phyloP scores from a whole-genome alignment of 495 filamentous ascomycete genomes.

The Podospora comata region DNA sequence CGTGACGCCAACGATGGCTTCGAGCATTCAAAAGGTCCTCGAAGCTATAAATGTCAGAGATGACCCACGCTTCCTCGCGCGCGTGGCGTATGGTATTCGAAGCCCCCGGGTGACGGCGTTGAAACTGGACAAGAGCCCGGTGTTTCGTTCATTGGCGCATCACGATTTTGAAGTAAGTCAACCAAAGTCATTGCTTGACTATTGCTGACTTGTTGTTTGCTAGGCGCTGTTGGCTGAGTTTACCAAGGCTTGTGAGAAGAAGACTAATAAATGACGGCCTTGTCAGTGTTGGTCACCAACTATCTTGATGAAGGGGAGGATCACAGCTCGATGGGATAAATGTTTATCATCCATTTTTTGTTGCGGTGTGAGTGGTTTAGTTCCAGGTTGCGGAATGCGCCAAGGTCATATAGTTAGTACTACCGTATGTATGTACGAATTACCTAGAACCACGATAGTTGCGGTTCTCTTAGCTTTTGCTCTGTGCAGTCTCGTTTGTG shows the following conservation, averaged over 20 bases:
- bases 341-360: too few relatives aligned
- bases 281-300: not conserved
- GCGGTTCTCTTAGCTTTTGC: too few relatives aligned
- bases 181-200: not conserved
- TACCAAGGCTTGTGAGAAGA: slow-evolving; percentile 16
- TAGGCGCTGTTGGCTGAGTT: slow-evolving; percentile 20
- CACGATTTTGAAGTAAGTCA: slow-evolving; percentile 48
- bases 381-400: too few relatives aligned
- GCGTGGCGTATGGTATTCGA: slow-evolving; percentile 56
- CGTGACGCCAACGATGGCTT: slow-evolving; percentile 31
- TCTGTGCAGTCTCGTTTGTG: too few relatives aligned
- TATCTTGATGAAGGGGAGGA: too few relatives aligned
- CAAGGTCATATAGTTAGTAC: too few relatives aligned
- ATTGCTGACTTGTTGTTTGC: not conserved
- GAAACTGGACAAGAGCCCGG: slow-evolving; percentile 39
- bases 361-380: too few relatives aligned
- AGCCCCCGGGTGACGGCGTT: slow-evolving; percentile 48
- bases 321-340: too few relatives aligned
- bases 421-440: too few relatives aligned
- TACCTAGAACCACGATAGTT: too few relatives aligned
- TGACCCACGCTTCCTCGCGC: slow-evolving; percentile 54
- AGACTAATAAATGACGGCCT: not conserved
- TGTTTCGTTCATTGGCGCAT: slow-evolving; percentile 51
- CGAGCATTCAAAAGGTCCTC: slow-evolving; percentile 40
- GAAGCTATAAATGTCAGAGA: slow-evolving; percentile 42